phyloP scores from a whole-genome alignment of 768 basidiomycete genomes.

The Filobasidium wieringae region DNA sequence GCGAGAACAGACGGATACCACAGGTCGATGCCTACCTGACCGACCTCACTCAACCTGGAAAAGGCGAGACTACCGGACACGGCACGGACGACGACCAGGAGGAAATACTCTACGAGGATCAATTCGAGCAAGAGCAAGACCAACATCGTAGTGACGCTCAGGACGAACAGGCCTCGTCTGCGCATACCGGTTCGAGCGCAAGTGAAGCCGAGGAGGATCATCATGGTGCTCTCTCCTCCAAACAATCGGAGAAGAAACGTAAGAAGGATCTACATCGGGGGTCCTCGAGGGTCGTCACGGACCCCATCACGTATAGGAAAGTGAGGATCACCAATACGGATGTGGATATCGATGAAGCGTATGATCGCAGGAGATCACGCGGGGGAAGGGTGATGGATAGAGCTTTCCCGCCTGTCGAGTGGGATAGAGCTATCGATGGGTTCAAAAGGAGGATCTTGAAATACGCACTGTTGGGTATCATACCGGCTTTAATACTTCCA shows the following conservation, averaged over 20 bases:
- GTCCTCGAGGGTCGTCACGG: conserved; percentile 1
- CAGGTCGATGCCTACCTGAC: conserved; percentile 3
- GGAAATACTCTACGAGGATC: not conserved
- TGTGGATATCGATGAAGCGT: conserved; percentile 4
- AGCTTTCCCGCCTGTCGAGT: conserved; percentile 11
- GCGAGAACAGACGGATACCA: not conserved
- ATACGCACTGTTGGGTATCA: not conserved
- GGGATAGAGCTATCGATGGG: conserved; percentile 2
- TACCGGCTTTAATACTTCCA: conserved; percentile 6
- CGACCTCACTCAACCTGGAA: not conserved
- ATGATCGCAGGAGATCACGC: conserved; percentile 1
- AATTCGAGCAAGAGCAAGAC: not conserved
- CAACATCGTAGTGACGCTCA: not conserved
- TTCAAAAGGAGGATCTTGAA: not conserved
- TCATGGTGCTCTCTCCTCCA: not conserved
- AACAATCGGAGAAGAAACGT: not conserved
- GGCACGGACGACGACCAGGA: not conserved
- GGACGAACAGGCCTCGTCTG: not conserved
- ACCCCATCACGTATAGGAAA: conserved; percentile 1
- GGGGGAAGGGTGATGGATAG: not conserved
- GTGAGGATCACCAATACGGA: conserved; percentile 11
- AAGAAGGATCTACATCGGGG: conserved; percentile 9
- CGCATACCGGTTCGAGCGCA: too few relatives aligned
- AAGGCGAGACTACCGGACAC: not conserved
- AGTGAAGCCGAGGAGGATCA: conserved; percentile 3